A percentile compares a stretch with the other conserved stretches of the same genome.
phyloP scores from a whole-genome alignment of 163 green algal genomes.

The Scenedesmus sp. region DNA sequence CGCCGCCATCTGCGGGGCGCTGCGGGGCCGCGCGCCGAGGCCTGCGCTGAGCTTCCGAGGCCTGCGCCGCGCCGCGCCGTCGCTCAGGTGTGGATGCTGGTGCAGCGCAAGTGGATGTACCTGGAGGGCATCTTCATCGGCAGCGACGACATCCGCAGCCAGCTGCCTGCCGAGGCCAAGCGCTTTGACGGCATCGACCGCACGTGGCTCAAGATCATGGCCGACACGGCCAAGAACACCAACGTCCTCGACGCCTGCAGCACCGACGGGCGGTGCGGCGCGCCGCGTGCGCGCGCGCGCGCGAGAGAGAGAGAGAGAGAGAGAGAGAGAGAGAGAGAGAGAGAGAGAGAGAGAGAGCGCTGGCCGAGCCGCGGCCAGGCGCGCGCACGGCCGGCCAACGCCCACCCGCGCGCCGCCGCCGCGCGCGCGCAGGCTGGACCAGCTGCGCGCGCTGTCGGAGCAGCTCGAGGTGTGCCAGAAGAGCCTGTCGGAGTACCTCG shows the following conservation, averaged over 20 bases:
- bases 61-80: too few relatives aligned
- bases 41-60: not conserved
- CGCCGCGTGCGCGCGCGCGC: too few relatives aligned
- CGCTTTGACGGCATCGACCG: constrained; percentile 90
- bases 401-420: too few relatives aligned
- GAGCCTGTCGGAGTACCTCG: constrained; percentile 87
- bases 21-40: too few relatives aligned
- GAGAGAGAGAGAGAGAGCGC: too few relatives aligned
- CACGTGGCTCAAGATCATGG: constrained; percentile 86
- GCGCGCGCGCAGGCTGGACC: constrained; percentile 74
- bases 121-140: constrained; percentile 89
- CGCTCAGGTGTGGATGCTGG: constrained; percentile 84
- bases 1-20: not conserved
- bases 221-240: constrained; percentile 82
- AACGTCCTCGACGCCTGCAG: constrained; percentile 85
- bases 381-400: too few relatives aligned
- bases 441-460: constrained; percentile 71
- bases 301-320: too few relatives aligned
- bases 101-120: constrained; percentile 95
- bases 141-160: constrained; percentile 87
- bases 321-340: too few relatives aligned
- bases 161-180: constrained; percentile 89
- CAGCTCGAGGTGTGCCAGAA: constrained; percentile 92
- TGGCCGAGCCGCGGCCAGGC: too few relatives aligned
- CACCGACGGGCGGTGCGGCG: constrained; percentile 52